phyloP scores from a whole-genome alignment of 306 rosid genomes.

The Gillenia trifoliata region DNA sequence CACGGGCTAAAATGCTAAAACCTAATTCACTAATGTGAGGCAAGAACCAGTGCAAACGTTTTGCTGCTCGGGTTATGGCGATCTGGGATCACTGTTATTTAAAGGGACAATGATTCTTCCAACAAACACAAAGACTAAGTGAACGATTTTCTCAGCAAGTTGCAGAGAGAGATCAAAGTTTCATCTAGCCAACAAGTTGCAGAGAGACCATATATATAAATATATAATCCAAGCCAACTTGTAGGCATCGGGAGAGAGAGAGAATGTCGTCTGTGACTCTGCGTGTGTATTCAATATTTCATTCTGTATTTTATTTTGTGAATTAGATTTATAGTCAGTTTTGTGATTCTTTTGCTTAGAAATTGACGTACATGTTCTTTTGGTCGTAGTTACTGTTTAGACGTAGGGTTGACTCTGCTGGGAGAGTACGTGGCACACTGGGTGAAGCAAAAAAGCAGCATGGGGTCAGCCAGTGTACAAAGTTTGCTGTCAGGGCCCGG shows the following conservation, averaged over 20 bases:
- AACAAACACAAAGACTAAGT: neutral
- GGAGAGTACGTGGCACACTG: neutral
- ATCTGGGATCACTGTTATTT: neutral
- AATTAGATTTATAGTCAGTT: no score
- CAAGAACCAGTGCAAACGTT: neutral
- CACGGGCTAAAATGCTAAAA: neutral
- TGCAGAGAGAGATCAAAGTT: neutral
- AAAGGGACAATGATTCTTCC: neutral
- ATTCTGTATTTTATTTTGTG: neutral
- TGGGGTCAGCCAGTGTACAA: neutral
- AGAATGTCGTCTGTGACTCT: neutral
- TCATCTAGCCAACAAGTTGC: neutral
- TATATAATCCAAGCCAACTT: neutral
- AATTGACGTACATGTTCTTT: neutral
- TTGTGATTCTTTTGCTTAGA: neutral
- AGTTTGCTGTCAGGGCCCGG: conserved; percentile 1
- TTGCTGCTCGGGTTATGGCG: neutral
- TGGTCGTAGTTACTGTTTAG: neutral
- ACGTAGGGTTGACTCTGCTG: neutral
- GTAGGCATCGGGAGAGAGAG: neutral
- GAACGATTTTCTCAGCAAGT: conserved; percentile 6
- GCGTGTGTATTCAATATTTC: neutral
- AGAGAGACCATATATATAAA: neutral
- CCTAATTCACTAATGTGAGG: neutral
- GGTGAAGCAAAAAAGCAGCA: neutral